These are phyloP conservation scores for Penicillium sp. DNA, from an alignment of 2,329 filamentous ascomycete species.

Conservation along the genomic window DNA sequence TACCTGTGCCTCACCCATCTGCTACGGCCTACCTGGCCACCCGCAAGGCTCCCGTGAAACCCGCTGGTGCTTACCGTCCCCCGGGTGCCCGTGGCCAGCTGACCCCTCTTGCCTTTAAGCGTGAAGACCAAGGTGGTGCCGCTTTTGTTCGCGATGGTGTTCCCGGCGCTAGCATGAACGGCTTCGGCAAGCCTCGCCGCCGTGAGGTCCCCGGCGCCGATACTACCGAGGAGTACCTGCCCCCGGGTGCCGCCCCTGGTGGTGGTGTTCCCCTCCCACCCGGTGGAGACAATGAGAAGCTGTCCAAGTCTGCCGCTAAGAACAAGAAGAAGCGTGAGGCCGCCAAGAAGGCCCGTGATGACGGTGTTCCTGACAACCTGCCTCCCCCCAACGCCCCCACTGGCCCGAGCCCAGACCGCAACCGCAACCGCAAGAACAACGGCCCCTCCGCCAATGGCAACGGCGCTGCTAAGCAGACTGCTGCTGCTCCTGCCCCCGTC, in stretches of 20 bases:
- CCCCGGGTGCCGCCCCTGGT: constrained; percentile 68
- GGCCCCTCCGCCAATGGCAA: constrained; percentile 34
- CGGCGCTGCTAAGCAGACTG: constrained; percentile 27
- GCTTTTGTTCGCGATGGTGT: constrained; percentile 81
- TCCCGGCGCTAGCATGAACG: constrained; percentile 63
- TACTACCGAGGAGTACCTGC: constrained; percentile 60
- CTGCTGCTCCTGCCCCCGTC: constrained; percentile 31
- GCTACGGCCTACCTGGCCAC: constrained; percentile 79
- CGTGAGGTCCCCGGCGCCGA: constrained; percentile 88
- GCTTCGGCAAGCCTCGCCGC: constrained; percentile 73
- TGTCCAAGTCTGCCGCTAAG: constrained; percentile 84
- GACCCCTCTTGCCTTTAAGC: constrained; percentile 93
- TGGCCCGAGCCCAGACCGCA: constrained; percentile 61
- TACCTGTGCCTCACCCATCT: constrained; percentile 78
- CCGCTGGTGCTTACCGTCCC: constrained; percentile 93
- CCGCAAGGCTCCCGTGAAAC: constrained; percentile 92
- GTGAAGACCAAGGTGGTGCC: constrained; percentile 92
- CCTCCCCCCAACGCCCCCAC: constrained; percentile 28
- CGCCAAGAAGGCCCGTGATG: constrained; percentile 82
- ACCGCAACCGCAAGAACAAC: constrained; percentile 41
- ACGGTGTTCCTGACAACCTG: constrained; percentile 42
- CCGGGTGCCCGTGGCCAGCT: constrained; percentile 86
- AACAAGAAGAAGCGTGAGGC: constrained; percentile 98
- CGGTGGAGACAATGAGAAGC: constrained; percentile 64
- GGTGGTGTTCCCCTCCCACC: constrained; percentile 66